These are phyloP conservation scores for Lipomyces japonicus DNA, from an alignment of 805 yeast species.

Conservation along the genomic window DNA sequence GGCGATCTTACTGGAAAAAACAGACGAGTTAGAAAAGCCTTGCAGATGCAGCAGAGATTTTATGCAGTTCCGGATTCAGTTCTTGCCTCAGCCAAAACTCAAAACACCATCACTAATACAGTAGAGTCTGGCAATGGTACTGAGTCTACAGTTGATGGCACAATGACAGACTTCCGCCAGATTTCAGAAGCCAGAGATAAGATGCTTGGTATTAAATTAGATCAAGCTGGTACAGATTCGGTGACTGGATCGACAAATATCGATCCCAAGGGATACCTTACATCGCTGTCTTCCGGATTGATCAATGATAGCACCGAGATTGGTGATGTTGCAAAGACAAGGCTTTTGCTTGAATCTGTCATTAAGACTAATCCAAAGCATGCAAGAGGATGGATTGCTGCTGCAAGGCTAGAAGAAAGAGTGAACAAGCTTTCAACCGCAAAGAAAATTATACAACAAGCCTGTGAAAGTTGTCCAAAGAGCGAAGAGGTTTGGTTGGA, in stretches of 20 bases:
- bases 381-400: constrained; percentile 80
- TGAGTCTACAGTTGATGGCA: constrained; percentile 29
- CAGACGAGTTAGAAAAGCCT: constrained; percentile 62
- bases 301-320: constrained; percentile 33
- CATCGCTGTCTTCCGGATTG: constrained; percentile 38
- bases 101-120: constrained; percentile 39
- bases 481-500: constrained; percentile 82
- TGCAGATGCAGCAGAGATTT: constrained; percentile 54
- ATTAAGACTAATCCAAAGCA: constrained; percentile 68
- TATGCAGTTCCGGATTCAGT: constrained; percentile 82
- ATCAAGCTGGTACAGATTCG: constrained; percentile 35
- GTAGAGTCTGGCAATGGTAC: constrained; percentile 32
- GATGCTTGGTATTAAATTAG: constrained; percentile 54
- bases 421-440: constrained; percentile 58
- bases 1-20: constrained; percentile 80
- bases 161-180: constrained; percentile 47
- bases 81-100: constrained; percentile 40
- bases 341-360: constrained; percentile 61
- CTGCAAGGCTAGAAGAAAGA: constrained; percentile 72
- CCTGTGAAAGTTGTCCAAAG: constrained; percentile 63
- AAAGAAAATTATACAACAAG: constrained; percentile 60
- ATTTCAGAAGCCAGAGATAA: constrained; percentile 63
- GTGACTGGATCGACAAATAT: constrained; percentile 31
- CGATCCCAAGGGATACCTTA: constrained; percentile 44
- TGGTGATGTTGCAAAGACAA: constrained; percentile 56